A percentile compares a stretch with the other conserved stretches of the same genome.
These are phyloP conservation scores for Talaromyces stipitatus DNA, from an alignment of 495 filamentous ascomycete species.

Conservation along the genomic window DNA sequence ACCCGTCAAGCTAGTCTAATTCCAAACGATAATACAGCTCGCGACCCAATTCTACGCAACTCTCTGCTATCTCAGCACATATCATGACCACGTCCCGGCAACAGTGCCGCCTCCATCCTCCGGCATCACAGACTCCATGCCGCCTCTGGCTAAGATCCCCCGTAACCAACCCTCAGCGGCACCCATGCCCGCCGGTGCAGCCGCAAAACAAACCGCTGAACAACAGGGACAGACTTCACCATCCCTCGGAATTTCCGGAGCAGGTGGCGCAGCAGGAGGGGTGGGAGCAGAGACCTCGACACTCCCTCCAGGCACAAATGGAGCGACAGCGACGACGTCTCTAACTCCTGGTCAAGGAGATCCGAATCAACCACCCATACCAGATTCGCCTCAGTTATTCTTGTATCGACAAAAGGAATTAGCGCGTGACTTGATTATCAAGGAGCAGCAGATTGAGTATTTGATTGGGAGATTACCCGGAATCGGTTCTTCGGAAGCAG, in stretches of 20 bases:
- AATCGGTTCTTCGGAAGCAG: slow-evolving; percentile 72
- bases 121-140: slow-evolving; percentile 46
- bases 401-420: slow-evolving; percentile 67
- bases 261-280: slow-evolving; percentile 1
- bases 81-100: slow-evolving; percentile 68
- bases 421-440: slow-evolving; percentile 76
- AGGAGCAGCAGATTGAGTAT: slow-evolving; percentile 91
- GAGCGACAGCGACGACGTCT: slow-evolving; percentile 7
- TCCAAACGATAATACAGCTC: slow-evolving; percentile 54
- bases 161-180: slow-evolving; percentile 31
- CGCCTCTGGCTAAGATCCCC: slow-evolving; percentile 32
- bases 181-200: slow-evolving; percentile 33
- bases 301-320: slow-evolving; percentile 5
- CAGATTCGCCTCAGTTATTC: slow-evolving; percentile 60
- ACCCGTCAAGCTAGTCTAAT: neutral
- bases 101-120: slow-evolving; percentile 36
- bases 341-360: slow-evolving; percentile 12
- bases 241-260: slow-evolving; percentile 9
- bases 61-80: slow-evolving; percentile 72
- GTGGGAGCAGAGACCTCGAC: slow-evolving; percentile 3
- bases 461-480: slow-evolving; percentile 81
- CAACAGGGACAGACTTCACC: slow-evolving; percentile 22
- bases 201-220: slow-evolving; percentile 14
- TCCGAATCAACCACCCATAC: slow-evolving; percentile 29
- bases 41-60: slow-evolving; percentile 83